phyloP scores from a whole-genome alignment of 495 filamentous ascomycete species.

The Pyrenula aspistea region DNA sequence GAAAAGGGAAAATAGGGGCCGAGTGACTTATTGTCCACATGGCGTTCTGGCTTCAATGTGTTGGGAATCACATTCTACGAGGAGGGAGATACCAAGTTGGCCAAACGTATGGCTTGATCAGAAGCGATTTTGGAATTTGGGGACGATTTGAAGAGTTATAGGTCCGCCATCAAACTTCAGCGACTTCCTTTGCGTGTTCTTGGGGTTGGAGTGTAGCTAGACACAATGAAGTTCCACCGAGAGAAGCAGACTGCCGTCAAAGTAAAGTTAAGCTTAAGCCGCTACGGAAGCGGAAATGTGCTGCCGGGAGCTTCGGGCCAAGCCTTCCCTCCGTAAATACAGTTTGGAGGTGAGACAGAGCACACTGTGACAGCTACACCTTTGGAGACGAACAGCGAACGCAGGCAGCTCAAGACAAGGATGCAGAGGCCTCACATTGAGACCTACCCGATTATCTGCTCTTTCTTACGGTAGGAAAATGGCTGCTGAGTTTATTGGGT shows the following conservation, averaged over 20 bases:
- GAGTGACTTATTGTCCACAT: background rate
- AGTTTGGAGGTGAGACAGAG: background rate
- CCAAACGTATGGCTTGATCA: background rate
- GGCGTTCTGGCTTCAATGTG: too few relatives aligned
- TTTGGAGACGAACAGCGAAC: too few relatives aligned
- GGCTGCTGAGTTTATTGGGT: conserved; percentile 64
- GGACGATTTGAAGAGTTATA: too few relatives aligned
- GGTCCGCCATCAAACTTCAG: background rate
- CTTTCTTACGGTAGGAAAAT: conserved; percentile 21
- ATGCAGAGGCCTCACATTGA: too few relatives aligned
- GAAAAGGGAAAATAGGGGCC: background rate
- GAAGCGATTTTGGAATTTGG: background rate
- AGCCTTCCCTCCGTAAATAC: background rate
- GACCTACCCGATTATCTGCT: too few relatives aligned
- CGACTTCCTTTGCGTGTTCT: background rate
- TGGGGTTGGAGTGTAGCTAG: background rate
- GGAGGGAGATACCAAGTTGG: too few relatives aligned
- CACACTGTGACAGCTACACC: background rate
- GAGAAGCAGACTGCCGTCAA: too few relatives aligned
- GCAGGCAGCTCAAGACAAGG: too few relatives aligned
- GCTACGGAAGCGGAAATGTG: too few relatives aligned
- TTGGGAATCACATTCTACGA: too few relatives aligned
- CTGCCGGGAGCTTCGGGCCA: background rate
- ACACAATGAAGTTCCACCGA: background rate
- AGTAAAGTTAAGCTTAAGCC: too few relatives aligned